A percentile compares a stretch with the other conserved stretches of the same genome.
These are phyloP conservation scores for Microsporum audouinii DNA, from an alignment of 2,329 filamentous ascomycete genomes.

Conservation along the genomic window DNA sequence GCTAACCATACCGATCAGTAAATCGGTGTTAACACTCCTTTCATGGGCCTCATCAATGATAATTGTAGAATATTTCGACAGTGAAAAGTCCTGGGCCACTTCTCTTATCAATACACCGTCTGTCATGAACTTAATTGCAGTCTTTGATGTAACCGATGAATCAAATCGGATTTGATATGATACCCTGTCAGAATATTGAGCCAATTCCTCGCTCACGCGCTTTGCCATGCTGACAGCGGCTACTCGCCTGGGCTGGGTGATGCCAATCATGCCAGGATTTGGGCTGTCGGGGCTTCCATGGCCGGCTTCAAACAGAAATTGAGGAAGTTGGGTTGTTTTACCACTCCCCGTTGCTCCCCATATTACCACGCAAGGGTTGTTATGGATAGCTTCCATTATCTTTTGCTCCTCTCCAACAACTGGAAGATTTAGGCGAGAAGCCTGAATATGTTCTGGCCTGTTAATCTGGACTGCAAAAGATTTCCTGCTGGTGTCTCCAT, in stretches of 20 bases:
- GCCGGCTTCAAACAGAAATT: conserved; percentile 89
- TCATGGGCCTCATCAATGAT: conserved; percentile 97
- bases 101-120: conserved; percentile 91
- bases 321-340: conserved; percentile 94
- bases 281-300: conserved; percentile 69
- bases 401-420: conserved; percentile 92
- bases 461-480: conserved; percentile 63
- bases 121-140: conserved; percentile 96
- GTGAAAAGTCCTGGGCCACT: conserved; percentile 74
- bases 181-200: conserved; percentile 62
- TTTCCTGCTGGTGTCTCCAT: conserved; percentile 48
- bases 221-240: conserved; percentile 95
- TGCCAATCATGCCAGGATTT: conserved; percentile 82
- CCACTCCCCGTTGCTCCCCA: conserved; percentile 94
- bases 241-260: conserved; percentile 89
- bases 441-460: conserved; percentile 62
- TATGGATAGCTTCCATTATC: conserved; percentile 95
- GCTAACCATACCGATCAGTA: conserved; percentile 93
- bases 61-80: conserved; percentile 84
- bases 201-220: conserved; percentile 76
- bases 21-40: conserved; percentile 93
- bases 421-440: conserved; percentile 65
- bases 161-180: conserved; percentile 95
- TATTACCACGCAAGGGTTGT: conserved; percentile 77
- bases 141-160: conserved; percentile 64